A percentile compares a stretch with the other conserved stretches of the same genome.
Evolutionary conservation across 139 green algal species (phyloP).

Genomic region (Chlamydomonas asymmetrica): DNA sequence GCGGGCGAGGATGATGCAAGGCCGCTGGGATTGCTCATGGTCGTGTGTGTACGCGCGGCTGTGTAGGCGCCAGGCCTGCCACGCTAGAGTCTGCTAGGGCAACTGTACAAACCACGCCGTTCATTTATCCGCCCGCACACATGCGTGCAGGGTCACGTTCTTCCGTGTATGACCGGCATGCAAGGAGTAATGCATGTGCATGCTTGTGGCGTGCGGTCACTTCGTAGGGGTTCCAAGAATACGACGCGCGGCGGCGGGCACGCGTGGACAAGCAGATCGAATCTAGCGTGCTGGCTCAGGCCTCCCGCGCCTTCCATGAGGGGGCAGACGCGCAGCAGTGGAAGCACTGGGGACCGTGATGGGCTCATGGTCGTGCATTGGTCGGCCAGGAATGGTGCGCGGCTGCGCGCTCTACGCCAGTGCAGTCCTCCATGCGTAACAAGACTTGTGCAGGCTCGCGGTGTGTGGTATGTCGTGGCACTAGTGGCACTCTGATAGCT

Average conservation of each 20-base stretch:
- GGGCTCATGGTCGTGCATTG: no score
- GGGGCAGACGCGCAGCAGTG: conserved; percentile 20
- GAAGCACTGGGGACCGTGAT: conserved; percentile 14
- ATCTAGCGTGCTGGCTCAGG: conserved; percentile 3
- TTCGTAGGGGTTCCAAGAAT: neutral
- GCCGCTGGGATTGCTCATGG: no score
- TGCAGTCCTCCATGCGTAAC: no score
- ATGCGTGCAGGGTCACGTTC: neutral
- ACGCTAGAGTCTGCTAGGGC: neutral
- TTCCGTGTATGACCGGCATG: no score
- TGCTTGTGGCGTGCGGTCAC: neutral
- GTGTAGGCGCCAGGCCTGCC: neutral
- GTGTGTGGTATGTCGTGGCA: no score
- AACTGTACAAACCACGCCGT: neutral
- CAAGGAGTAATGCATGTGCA: neutral
- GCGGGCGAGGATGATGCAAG: neutral
- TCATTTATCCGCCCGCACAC: neutral
- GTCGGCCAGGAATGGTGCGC: no score
- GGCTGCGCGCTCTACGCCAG: no score
- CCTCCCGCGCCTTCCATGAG: conserved; percentile 15
- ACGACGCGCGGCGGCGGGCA: conserved; percentile 15
- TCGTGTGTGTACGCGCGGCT: no score
- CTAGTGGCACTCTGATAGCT: no score
- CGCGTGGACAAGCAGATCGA: conserved; percentile 30
- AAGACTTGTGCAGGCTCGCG: no score